Percentiles rank a stretch among this genome's conserved stretches.
Evolutionary conservation across 306 rosid genomes (phyloP).

Genomic region (Astragalus glycyphyllos): DNA sequence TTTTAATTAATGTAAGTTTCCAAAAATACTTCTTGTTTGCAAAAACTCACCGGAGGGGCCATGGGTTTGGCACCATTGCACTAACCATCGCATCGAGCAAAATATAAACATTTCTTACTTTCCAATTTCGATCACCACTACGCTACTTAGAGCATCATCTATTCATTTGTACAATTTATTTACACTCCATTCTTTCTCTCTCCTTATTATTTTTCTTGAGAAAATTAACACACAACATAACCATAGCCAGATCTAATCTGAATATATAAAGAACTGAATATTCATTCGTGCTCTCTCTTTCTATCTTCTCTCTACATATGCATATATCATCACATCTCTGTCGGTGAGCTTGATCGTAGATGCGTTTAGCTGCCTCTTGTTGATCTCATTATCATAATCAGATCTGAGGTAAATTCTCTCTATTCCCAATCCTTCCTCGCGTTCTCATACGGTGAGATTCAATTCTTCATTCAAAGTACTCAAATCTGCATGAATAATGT

Average conservation of each 20-base stretch:
- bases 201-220: slow-evolving; percentile 5
- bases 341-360: slow-evolving; percentile 36
- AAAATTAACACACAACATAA: slow-evolving; percentile 31
- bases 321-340: slow-evolving; percentile 24
- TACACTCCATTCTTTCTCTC: neutral
- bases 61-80: neutral
- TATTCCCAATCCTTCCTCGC: neutral
- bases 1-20: neutral
- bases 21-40: neutral
- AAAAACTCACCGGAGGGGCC: neutral
- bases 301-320: neutral
- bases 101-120: slow-evolving; percentile 9
- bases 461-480: neutral
- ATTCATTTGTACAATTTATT: neutral
- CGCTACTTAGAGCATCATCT: too few species aligned
- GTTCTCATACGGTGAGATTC: slow-evolving; percentile 1
- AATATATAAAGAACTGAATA: slow-evolving; percentile 32
- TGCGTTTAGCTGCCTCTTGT: slow-evolving; percentile 12
- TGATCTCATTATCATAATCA: slow-evolving; percentile 35
- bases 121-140: too few species aligned
- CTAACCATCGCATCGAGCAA: neutral
- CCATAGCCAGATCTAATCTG: slow-evolving; percentile 53
- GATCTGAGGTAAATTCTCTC: slow-evolving; percentile 51
- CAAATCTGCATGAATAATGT: neutral
- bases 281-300: slow-evolving; percentile 29